Evolutionary conservation across 208 protist genomes (phyloP).

Genomic region (Leishmania braziliensis): DNA sequence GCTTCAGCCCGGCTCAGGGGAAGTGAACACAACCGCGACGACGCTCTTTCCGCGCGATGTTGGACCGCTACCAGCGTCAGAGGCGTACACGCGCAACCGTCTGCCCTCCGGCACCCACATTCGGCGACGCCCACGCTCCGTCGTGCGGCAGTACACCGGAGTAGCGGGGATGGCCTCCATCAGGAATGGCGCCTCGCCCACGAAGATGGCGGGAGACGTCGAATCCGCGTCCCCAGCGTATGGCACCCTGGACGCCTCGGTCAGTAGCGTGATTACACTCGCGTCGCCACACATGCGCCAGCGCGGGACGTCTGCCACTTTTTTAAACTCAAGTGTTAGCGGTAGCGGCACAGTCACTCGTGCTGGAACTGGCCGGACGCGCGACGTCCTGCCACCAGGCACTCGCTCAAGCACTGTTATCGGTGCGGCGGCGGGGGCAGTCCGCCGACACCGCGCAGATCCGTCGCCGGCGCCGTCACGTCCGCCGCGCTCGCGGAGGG

Average conservation of each 20-base stretch:
- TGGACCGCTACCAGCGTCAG: constrained; percentile 41
- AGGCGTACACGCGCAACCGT: constrained; percentile 26
- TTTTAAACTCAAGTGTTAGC: background rate
- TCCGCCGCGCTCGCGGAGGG: constrained; percentile 27
- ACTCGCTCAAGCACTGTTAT: background rate
- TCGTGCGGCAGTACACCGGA: constrained; percentile 24
- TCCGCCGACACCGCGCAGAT: constrained; percentile 25
- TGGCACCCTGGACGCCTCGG: background rate
- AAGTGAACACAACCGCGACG: background rate
- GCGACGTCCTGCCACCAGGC: constrained; percentile 14
- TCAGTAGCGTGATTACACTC: constrained; percentile 6
- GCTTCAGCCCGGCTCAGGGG: too few relatives aligned
- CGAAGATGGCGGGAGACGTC: background rate
- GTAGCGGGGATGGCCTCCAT: background rate
- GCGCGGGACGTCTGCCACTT: background rate
- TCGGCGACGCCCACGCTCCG: constrained; percentile 64
- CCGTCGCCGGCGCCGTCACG: constrained; percentile 36
- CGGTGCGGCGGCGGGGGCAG: background rate
- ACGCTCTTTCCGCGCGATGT: constrained; percentile 33
- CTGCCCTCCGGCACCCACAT: constrained; percentile 81
- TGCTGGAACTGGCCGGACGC: constrained; percentile 16
- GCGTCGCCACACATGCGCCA: background rate
- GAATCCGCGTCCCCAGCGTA: background rate
- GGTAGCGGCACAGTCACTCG: background rate
- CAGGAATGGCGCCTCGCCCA: background rate